Base-by-base conservation (phyloP, 2,329 filamentous ascomycete genomes). In the Epichloe sp. region DNA sequence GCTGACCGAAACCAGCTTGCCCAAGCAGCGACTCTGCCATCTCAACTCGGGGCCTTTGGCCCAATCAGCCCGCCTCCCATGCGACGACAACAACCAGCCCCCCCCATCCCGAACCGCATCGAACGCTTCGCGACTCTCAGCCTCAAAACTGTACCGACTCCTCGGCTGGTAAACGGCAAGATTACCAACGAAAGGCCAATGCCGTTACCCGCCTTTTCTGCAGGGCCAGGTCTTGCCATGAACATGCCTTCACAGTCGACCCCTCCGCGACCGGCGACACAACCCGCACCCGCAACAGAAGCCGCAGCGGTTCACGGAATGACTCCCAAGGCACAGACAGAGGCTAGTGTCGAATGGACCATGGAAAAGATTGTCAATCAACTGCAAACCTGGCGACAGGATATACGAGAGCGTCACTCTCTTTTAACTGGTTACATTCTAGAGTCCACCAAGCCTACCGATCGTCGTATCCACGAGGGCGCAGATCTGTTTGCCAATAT, bases 401-500 rank as follows among this genome's bases (percentile, higher is more conserved):
- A 75, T 23, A 70, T 79, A 31, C 67, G 69, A 48, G 62, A 68
- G 12, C 68, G 70, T 38, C 73, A 78, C 51, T 67, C 71, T 6
- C 68, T 65, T 23, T 66, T 77, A 15, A 68, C 70, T 3, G 63
- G 72, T 5, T 70, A 72, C 50, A 65, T 70, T 35, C 66, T 78
- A 36, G 67, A 72, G 52, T 68, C 71, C 12, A 72, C 72, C 50
- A 68, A 68, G 43, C 65, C 66, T 1, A 63, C 63, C 5, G 64
- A 70, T 49, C 67, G 65, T 26, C 68, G 66, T 34, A 63, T 72
- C 52, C 58, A 66, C 23, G 68, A 68, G 48, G 70, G 71, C 44
- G 60, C 64, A 8, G 75, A 78, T 52, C 68, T 71, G 53, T 78
- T 80, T 57, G 70, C 71, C 3, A 63, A 65, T 43, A 62, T 79